A percentile compares a stretch with the other conserved stretches of the same genome.
Evolutionary conservation across 306 rosid genomes (phyloP).

Genomic region (Vigna unguiculata): DNA sequence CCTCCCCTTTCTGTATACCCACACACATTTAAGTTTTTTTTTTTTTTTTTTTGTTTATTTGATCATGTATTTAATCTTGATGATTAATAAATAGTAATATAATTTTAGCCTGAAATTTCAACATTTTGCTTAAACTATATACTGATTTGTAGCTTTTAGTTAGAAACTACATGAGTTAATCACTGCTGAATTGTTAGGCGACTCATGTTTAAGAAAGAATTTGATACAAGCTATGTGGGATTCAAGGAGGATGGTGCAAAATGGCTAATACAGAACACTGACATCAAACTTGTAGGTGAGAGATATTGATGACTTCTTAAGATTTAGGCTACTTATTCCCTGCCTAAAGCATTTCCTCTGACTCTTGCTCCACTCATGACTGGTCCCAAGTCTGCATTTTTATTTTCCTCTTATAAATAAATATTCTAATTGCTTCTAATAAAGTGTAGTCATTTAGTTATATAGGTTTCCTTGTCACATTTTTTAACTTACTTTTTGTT

Average conservation of each 20-base stretch:
- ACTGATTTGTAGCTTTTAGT: constrained; percentile 30
- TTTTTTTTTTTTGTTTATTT: not conserved
- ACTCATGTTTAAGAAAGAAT: constrained; percentile 84
- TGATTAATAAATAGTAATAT: constrained; percentile 1
- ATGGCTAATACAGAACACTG: constrained; percentile 92
- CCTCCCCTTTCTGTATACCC: not conserved
- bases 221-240: constrained; percentile 78
- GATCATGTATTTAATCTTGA: constrained; percentile 31
- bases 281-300: constrained; percentile 88
- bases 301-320: constrained; percentile 37
- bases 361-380: constrained; percentile 3
- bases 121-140: constrained; percentile 14
- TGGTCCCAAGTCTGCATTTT: constrained; percentile 12
- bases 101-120: constrained; percentile 16
- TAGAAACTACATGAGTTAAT: constrained; percentile 30
- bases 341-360: not conserved
- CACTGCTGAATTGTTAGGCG: constrained; percentile 62
- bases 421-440: constrained; percentile 21
- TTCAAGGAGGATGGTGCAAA: constrained; percentile 90
- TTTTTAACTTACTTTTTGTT: not conserved
- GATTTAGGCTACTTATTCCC: constrained; percentile 36
- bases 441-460: constrained; percentile 2
- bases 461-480: constrained; percentile 15
- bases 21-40: not conserved
- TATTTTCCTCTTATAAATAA: constrained; percentile 3